These are phyloP conservation scores for Colletotrichum sp. DNA, from an alignment of 2,329 filamentous ascomycete genomes.

Conservation along the genomic window DNA sequence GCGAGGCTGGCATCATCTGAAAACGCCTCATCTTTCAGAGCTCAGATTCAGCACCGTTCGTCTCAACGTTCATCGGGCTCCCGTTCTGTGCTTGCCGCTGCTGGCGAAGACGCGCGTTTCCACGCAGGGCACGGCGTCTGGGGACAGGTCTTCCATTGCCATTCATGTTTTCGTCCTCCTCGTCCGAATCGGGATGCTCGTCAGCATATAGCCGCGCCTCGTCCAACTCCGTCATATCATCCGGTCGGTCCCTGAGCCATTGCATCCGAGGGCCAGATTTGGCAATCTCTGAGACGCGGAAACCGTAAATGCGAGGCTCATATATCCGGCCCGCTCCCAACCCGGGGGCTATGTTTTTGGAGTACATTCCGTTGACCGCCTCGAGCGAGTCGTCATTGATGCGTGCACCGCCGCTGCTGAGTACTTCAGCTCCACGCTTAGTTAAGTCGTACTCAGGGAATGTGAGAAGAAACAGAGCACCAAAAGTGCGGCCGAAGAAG, in stretches of 20 bases:
- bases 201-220: constrained; percentile 67
- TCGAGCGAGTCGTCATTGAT: constrained; percentile 49
- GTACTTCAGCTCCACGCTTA: constrained; percentile 68
- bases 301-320: constrained; percentile 95
- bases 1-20: not conserved
- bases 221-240: constrained; percentile 81
- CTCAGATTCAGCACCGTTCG: constrained; percentile 63
- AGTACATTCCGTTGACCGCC: constrained; percentile 84
- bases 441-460: constrained; percentile 95
- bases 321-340: constrained; percentile 85
- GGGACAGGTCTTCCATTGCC: constrained; percentile 44
- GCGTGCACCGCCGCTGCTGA: constrained; percentile 39
- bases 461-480: constrained; percentile 96
- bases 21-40: constrained; percentile 36
- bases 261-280: constrained; percentile 94
- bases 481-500: constrained; percentile 98
- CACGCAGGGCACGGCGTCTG: constrained; percentile 46
- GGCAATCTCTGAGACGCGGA: constrained; percentile 89
- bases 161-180: constrained; percentile 58
- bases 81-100: constrained; percentile 54
- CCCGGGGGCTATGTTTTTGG: constrained; percentile 86
- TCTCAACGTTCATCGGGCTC: constrained; percentile 61
- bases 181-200: constrained; percentile 61
- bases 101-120: constrained; percentile 45
- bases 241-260: constrained; percentile 87